Base-by-base conservation (phyloP, 805 yeast species). In the Saccharomycopsis selenospora region DNA sequence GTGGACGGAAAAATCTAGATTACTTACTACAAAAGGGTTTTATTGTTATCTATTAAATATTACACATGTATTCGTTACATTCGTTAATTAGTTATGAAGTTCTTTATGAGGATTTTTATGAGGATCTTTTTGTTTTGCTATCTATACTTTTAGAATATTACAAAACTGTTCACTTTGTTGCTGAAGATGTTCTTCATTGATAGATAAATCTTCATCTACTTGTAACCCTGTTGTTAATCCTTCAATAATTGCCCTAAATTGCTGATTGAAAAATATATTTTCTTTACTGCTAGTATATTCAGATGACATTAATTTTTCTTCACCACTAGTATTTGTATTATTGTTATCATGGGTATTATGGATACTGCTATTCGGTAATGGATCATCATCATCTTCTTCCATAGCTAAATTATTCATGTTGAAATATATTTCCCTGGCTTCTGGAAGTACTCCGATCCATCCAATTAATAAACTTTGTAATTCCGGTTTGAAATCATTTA, bases 361-460 rank as follows among this genome's bases (percentile, higher is more conserved):
- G 6, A 14, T 20, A 14, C 17, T 20, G n/a, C n/a, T n/a, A 14
- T 33, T 44, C 7, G 18, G n/a, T 41, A 20, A 18, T 25, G 36
- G n/a, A 27, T 5, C 8, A 11, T 45, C 29, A 14, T 14, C 7
- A 23, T 45, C 45, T 14, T 14, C 26, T 11, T 45, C 5, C 14
- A 42, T 28, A 24, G 22, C 29, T 14, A 23, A 23, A n/a, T 36
- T 23, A 13, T 45, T 43, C 20, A 13, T 38, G n/a, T 40, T 43
- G 22, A 77, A 78, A 55, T 76, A 82, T 3, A 83, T 57, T 40
- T 71, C 74, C 52, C 80, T 69, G 0, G 89, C 88, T 46, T 79
- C 85, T 0, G 83, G 80, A 0, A 79, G 54, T 2, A 67, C 66
- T 3, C 83, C 81, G 29, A 82, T 75, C 86, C 87, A 82, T 48